These are phyloP conservation scores for Nematocida minor DNA, from an alignment of 371 early-diverging fungal species.

Conservation along the genomic window DNA sequence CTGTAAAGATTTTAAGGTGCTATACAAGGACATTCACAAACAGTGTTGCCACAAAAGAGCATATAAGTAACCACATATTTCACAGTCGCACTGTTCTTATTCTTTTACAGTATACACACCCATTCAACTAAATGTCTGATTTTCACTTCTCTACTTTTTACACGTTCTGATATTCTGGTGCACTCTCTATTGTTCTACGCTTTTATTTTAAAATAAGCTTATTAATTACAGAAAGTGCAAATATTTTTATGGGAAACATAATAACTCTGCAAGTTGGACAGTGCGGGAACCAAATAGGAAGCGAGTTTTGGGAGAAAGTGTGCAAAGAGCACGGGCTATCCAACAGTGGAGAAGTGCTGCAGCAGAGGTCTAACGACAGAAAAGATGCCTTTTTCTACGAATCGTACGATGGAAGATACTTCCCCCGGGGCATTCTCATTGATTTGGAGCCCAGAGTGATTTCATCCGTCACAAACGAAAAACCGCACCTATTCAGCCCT, in stretches of 20 bases:
- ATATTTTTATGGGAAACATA: slow-evolving; percentile 69
- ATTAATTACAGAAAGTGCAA: too few relatives aligned
- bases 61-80: too few relatives aligned
- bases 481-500: slow-evolving; percentile 74
- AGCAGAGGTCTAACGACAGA: slow-evolving; percentile 65
- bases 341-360: slow-evolving; percentile 3
- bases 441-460: slow-evolving; percentile 84
- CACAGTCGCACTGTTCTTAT: too few relatives aligned
- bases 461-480: slow-evolving; percentile 63
- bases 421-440: slow-evolving; percentile 78
- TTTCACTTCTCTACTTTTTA: background rate
- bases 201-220: too few relatives aligned
- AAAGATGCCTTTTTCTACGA: slow-evolving; percentile 98
- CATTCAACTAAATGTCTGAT: too few relatives aligned
- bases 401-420: slow-evolving; percentile 83
- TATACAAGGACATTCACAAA: too few relatives aligned
- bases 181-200: too few relatives aligned
- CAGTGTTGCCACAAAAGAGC: too few relatives aligned
- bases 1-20: too few relatives aligned
- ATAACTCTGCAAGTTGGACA: slow-evolving; percentile 88
- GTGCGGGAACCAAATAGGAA: slow-evolving; percentile 90
- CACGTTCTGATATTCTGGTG: too few relatives aligned
- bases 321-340: slow-evolving; percentile 78
- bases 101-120: too few relatives aligned
- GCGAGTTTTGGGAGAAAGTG: slow-evolving; percentile 81